Base-by-base conservation (phyloP, 352 stramenopile species). In the Phytophthora cactorum region DNA sequence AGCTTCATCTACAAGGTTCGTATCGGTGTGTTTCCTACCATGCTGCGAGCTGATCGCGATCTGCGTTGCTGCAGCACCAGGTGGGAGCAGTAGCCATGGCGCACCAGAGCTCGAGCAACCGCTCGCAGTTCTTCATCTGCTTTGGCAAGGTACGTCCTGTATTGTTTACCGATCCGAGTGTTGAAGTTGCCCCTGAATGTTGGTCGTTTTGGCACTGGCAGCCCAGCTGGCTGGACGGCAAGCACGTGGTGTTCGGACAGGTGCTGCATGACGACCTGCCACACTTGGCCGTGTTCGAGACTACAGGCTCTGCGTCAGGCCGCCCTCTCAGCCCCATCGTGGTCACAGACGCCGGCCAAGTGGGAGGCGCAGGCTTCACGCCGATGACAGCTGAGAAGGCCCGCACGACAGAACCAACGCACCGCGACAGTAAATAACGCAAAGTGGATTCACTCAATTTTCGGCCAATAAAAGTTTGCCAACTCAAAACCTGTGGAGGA, bases 51-150 rank as follows among this genome's bases (percentile, higher is more conserved):
- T 57, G 34, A 49, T 5, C 25, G 60, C 5, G 52, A 41, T 8
- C 2, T 31, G 3, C 15, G 27, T 10, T 28, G 29, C 2, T 53
- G 53, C 77, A 98, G 85, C 89, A 96, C 51, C 86, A 95, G 61
- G 71, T 86, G 44, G 97, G 96, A 7, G 89, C 98, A 36, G 86
- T 99, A 34, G 98, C 93, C 50, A 99, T 99, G 97, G 98, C 97
- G 11, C 99, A 99, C 69, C 91, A 96, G 67, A 96, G 83, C 65
- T 87, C 97, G 72, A 99, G 86, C 12, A 99, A 99, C 79, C 96
- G 97, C 15, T 98, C 88, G 50, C 98, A 99, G 78, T 99, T 99
- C 82, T 99, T 99, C 81, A 98, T 99, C 64, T 99, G 95, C 51
- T 98, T 96, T 44, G 66, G 74, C 25, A 72, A 71, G 5, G 81